Percentiles rank a stretch among this genome's conserved stretches.
Conservation (phyloP, 176 grass and related monocot species). For the Hordeum vulgare region DNA sequence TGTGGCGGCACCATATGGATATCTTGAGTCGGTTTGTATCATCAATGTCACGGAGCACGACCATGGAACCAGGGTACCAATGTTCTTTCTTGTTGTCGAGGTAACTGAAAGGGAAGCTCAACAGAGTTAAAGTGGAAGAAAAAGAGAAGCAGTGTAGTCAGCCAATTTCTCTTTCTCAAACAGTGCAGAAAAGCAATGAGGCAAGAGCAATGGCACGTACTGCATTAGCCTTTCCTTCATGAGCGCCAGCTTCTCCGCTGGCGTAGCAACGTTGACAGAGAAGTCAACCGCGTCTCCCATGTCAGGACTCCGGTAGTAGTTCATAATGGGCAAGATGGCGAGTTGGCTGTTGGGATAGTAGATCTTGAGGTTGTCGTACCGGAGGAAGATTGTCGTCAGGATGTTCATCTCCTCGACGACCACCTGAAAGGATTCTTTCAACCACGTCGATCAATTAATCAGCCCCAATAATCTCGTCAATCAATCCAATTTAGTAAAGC, state of each 20-base stretch:
- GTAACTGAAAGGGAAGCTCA: slow-evolving; percentile 32
- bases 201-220: slow-evolving; percentile 28
- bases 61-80: slow-evolving; percentile 70
- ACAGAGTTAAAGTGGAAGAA: not conserved
- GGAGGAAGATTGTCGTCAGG: slow-evolving; percentile 83
- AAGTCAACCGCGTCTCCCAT: slow-evolving; percentile 91
- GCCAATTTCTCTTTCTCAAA: not conserved
- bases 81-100: slow-evolving; percentile 95
- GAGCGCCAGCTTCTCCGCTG: slow-evolving; percentile 67
- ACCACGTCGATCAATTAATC: no score
- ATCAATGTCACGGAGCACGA: slow-evolving; percentile 75
- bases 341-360: slow-evolving; percentile 83
- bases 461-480: not conserved
- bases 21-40: slow-evolving; percentile 66
- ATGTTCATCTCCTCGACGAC: slow-evolving; percentile 99
- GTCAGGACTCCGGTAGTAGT: slow-evolving; percentile 89
- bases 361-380: slow-evolving; percentile 92
- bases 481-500: not conserved
- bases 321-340: slow-evolving; percentile 61
- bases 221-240: slow-evolving; percentile 85
- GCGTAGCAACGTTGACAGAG: slow-evolving; percentile 63
- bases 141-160: not conserved
- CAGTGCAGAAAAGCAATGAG: not conserved
- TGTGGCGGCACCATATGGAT: slow-evolving; percentile 86
- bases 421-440: slow-evolving; percentile 38